Base-by-base conservation (phyloP, 371 early-diverging fungal genomes). In the Mucor circinelloides region DNA sequence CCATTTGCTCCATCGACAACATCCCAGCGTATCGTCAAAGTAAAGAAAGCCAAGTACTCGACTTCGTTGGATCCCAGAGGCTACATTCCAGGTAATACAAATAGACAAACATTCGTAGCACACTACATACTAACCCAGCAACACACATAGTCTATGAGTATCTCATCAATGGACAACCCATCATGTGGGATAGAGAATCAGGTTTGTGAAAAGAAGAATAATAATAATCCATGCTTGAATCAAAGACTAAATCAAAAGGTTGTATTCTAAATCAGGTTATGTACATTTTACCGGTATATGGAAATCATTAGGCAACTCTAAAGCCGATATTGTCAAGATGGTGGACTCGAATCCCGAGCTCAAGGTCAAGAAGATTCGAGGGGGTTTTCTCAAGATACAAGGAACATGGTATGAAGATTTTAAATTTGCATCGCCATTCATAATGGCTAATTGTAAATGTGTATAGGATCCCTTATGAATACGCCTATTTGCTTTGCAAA, bases 241-340 rank as follows among this genome's bases (percentile, higher is more conserved):
- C 70, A 87, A 56, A 86, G 87, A 27, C 86, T 84, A 67, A 85
- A 87, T 62, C 84, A 87, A 58, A 83, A 17, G 54, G 63, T 63
- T 52, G 54, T 8, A 52, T 63, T 63, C 38, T 86, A 50, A 59
- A 60, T 23, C 36, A 78, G 82, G 83, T 7, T 86, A 87, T 63
- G 90, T 91, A 6, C 87, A 88, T 71, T 91, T 88, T 64, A 91
- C 91, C 25, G 89, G 90, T 36, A 90, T 91, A 48, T 89, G 91
- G 89, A 89, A 91, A 69, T 83, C 89, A 12, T 74, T 91, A 15
- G 88, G 88, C 17, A 87, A 88, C 58, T 85, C 86, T 30, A 91
- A 91, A 63, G 81, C 85, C 7, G 91, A 89, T 48, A 87, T 89
- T 66, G 89, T 88, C 64, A 88, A 88, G 66, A 85, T 88, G 67